phyloP scores from a whole-genome alignment of 805 yeast species.

The Cyberlindnera maclurae region DNA sequence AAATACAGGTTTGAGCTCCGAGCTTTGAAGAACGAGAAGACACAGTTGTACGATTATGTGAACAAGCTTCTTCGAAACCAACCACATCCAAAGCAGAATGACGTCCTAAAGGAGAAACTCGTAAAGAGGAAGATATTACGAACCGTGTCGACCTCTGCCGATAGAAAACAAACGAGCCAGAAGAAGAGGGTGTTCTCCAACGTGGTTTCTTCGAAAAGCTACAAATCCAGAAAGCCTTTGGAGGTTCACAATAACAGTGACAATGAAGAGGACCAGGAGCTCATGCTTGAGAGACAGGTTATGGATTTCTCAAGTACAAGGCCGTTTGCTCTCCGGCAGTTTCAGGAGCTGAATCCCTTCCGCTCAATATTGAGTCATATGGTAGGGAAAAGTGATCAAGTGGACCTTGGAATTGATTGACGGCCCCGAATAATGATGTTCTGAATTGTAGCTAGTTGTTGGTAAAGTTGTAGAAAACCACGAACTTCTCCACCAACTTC shows the following conservation, averaged over 20 bases:
- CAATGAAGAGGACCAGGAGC: slow-evolving; percentile 3
- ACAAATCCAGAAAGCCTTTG: background rate
- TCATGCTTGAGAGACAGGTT: slow-evolving; percentile 2
- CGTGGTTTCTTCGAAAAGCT: slow-evolving; percentile 10
- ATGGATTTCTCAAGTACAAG: slow-evolving; percentile 2
- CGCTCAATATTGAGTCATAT: background rate
- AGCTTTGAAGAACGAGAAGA: slow-evolving; percentile 20
- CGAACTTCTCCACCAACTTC: no score
- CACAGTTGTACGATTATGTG: slow-evolving; percentile 20
- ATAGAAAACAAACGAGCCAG: background rate
- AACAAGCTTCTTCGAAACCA: slow-evolving; percentile 18
- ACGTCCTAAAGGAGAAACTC: slow-evolving; percentile 19
- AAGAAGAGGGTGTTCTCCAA: slow-evolving; percentile 13
- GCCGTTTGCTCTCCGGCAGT: slow-evolving; percentile 1
- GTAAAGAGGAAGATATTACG: slow-evolving; percentile 21
- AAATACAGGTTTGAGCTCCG: slow-evolving; percentile 15
- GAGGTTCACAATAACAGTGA: slow-evolving; percentile 7
- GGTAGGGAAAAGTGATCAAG: background rate
- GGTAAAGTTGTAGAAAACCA: background rate
- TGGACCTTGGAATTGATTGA: slow-evolving; percentile 5
- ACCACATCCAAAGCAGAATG: slow-evolving; percentile 15
- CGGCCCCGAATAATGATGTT: background rate
- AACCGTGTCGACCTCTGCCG: slow-evolving; percentile 11
- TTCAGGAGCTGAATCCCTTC: slow-evolving; percentile 3
- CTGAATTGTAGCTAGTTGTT: background rate